Evolutionary conservation across 2,329 filamentous ascomycete species (phyloP), one percentile per base, ranked within the genome.

Genomic region (Penicillium crustosum): DNA sequence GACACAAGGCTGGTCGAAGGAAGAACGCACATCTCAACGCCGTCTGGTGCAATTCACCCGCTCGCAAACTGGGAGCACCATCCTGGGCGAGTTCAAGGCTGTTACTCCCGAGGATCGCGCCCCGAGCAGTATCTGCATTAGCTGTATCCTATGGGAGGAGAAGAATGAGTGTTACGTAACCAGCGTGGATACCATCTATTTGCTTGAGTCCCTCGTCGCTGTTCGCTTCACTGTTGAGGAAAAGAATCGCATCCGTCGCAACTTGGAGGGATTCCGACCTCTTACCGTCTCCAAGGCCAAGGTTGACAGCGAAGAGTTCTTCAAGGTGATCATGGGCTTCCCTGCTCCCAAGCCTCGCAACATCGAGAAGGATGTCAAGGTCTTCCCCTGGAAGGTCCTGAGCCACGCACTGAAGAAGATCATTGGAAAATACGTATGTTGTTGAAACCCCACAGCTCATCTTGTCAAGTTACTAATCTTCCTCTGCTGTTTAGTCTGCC

Each of bases 331-430:
- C 77, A 99, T 99, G 94, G 91, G 87, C 1, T 97, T 97, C 71
- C 91, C 92, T 13, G 90, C 89, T 60, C 94, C 94, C 2, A 97
- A 97, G 77, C 94, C 94, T 19, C 85, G 94, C 61, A 97, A 97
- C 71, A 99, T 99, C 64, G 94, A 97, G 80, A 99, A 99, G 79
- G 93, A 97, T 70, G 93, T 99, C 72, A 99, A 99, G 78, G 94
- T 97, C 13, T 99, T 97, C 71, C 89, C 92, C 5, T 99, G 94
- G 94, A 94, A 92, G 75, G 91, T 94, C 59, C 82, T 99, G 44
- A 85, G 86, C 49, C 84, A 87, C 59, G 93, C 94, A 0, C 82
- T 99, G 64, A 96, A 95, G 83, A 99, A 99, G 81, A 97, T 99
- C 70, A 96, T 99, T 73, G 88, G 91, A 69, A 99, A 99, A 89